Evolutionary conservation across 2,329 filamentous ascomycete genomes (phyloP), one percentile per base, ranked within the genome.

Genomic region (Zasmidium cellare): DNA sequence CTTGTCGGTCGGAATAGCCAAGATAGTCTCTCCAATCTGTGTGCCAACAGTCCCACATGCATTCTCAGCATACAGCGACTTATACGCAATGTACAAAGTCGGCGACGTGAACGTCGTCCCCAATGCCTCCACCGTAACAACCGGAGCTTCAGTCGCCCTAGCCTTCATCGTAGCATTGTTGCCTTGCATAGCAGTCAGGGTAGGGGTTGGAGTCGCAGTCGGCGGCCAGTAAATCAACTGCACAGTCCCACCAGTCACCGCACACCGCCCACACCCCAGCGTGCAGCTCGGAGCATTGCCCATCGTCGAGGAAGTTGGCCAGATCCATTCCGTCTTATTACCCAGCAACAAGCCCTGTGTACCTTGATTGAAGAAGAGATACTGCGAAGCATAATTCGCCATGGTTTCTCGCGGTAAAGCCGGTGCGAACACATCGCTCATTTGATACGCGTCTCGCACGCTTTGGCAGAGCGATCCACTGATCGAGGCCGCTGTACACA

Each of bases 1-100:
- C 22, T 50, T n/a, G 23, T 58, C 44, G 1, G 56, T 57, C 3
- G 61, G 54, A 28, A 67, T 63, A 2, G 64, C 54, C 9, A 69
- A 38, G 28, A 65, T 60, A 14, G 63, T 64, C 20, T 58, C 62
- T 11, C 35, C 55, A 50, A 61, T 58, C 3, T 54, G 54, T 0
- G 45, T 31, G 3, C 65, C 65, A 18, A 62, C 48, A 3, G 25
- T 45, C 9, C 55, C 38, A 41, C 66, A 68, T 11, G 58, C 58
- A 53, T 67, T 58, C 20, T 57, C 57, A 3, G 66, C 66, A 47
- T 63, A 66, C 3, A 68, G 25, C 2, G 45, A 51, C 12, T 56
- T 53, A 51, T 62, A 67, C 19, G 63, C 65, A 14, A 68, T 62
- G 57, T 68, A 68, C 11, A 67, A 47, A 1, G 64, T 66, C 5